Evolutionary conservation across 805 yeast species (phyloP).

Genomic region (Kregervanrija pseudodelftensis): DNA sequence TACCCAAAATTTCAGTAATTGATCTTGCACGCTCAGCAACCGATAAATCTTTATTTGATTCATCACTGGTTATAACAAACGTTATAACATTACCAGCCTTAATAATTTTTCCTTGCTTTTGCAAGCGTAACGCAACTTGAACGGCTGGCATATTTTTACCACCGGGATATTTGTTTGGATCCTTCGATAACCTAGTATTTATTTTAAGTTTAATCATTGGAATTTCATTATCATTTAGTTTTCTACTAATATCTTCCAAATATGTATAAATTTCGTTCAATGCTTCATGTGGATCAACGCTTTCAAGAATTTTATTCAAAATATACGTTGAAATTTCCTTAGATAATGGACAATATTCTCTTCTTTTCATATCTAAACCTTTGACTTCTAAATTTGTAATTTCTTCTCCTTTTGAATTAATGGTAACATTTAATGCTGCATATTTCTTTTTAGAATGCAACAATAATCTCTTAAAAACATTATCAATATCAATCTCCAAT

Average conservation of each 20-base stretch:
- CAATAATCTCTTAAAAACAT: conserved; percentile 76
- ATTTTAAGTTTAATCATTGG: conserved; percentile 67
- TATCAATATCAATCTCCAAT: conserved; percentile 92
- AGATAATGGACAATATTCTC: conserved; percentile 91
- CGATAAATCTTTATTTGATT: conserved; percentile 27
- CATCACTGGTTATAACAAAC: conserved; percentile 61
- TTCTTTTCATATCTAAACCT: conserved; percentile 94
- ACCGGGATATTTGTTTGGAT: conserved; percentile 78
- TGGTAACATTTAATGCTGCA: conserved; percentile 72
- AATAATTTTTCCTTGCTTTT: conserved; percentile 78
- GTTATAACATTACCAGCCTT: conserved; percentile 89
- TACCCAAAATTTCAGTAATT: conserved; percentile 58
- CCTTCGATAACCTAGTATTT: conserved; percentile 84
- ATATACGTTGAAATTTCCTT: conserved; percentile 80
- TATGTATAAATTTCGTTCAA: conserved; percentile 64
- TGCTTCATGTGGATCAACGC: conserved; percentile 70
- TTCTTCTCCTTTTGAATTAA: conserved; percentile 44
- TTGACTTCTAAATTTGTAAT: conserved; percentile 71
- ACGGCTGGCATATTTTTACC: conserved; percentile 78
- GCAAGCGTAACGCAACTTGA: conserved; percentile 78
- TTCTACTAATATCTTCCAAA: conserved; percentile 49
- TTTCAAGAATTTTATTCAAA: conserved; percentile 62
- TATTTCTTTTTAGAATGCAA: conserved; percentile 95
- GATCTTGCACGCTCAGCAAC: conserved; percentile 83
- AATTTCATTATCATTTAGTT: conserved; percentile 54